Conservation (phyloP, 1,284 basidiomycete genomes). For the Vanrija sp. region DNA sequence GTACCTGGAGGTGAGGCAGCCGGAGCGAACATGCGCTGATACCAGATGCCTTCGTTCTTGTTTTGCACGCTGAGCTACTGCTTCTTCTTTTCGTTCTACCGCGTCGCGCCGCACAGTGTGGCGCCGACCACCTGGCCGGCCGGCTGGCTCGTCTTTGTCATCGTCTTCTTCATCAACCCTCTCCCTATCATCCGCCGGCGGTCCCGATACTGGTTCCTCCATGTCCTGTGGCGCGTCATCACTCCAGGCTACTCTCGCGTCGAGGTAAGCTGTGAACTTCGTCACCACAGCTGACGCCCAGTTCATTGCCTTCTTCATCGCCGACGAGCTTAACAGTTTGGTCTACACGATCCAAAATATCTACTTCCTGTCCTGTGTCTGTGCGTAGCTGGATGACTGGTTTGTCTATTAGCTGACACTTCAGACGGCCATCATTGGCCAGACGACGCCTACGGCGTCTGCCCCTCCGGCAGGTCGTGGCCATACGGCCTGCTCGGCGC, state of each 20-base stretch:
- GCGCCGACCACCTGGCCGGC: slow-evolving; percentile 70
- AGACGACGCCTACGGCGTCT: slow-evolving; percentile 51
- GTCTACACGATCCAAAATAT: slow-evolving; percentile 68
- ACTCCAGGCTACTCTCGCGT: slow-evolving; percentile 68
- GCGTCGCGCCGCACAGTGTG: slow-evolving; percentile 55
- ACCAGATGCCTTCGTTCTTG: slow-evolving; percentile 71
- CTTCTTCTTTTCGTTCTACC: slow-evolving; percentile 79
- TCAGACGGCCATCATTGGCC: slow-evolving; percentile 41
- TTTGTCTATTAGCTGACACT: neutral
- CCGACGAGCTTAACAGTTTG: slow-evolving; percentile 75
- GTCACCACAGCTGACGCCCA: neutral
- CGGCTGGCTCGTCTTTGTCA: slow-evolving; percentile 69
- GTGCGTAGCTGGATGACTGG: slow-evolving; percentile 8
- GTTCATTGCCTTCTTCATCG: slow-evolving; percentile 48
- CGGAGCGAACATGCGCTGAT: neutral
- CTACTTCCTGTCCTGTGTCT: slow-evolving; percentile 51
- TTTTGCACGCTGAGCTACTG: slow-evolving; percentile 72
- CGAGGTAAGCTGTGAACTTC: slow-evolving; percentile 56
- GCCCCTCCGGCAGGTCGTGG: slow-evolving; percentile 63
- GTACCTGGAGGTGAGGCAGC: slow-evolving; percentile 66
- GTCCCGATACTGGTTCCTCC: slow-evolving; percentile 76
- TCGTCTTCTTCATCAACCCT: slow-evolving; percentile 69
- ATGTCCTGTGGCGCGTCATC: slow-evolving; percentile 60
- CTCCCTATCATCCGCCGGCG: slow-evolving; percentile 62
- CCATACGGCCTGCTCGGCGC: slow-evolving; percentile 52